Evolutionary conservation across 225 moss, liverwort and hornwort species (phyloP), one percentile per base, ranked within the genome.

Genomic region (Neckera pumila): DNA sequence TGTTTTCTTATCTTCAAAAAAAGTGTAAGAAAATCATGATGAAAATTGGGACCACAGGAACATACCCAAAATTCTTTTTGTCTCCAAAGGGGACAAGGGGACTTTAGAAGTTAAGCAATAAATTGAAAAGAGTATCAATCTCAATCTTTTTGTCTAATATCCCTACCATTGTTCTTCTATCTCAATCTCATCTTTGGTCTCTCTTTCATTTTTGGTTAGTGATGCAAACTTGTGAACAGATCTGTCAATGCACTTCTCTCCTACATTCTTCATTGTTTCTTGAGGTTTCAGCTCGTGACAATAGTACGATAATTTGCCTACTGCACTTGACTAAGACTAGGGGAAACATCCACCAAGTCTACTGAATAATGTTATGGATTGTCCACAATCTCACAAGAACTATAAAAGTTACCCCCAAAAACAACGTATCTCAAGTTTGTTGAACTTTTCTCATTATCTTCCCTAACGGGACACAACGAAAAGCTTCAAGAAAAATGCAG

Each of bases 51-150:
- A 64, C 17, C 17, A 33, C 10, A 18, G 5, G 18, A 34, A 5
- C 10, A 2, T 34, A 64, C 0, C 17, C 2, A 0, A 64, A 64
- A 34, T n/a, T n/a, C n/a, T n/a, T n/a, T n/a, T n/a, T n/a, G n/a
- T 17, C 9, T 2, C 1, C 12, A 12, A 47, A 12, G 11, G 11
- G 11, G 47, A 47, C 47, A 47, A 47, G 11, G 3, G 7, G 14
- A 61, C 28, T 28, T 61, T 14, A 12, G 26, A 1, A 11, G 2
- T 61, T 7, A 6, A 7, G 12, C 3, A 31, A 4, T 15, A n/a
- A n/a, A n/a, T n/a, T n/a, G 31, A 74, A 74, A 75, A 20, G 11
- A 33, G 7, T 22, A 76, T 53, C 34, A 17, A 17, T 17, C 14
- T 33, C 9, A 12, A 2, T 36, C 14, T 53, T 49, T 9, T 34